Percentiles rank a stretch among this genome's conserved stretches.
Evolutionary conservation across 345 rosid species (phyloP).

Genomic region (Hibiscus tridactylites): DNA sequence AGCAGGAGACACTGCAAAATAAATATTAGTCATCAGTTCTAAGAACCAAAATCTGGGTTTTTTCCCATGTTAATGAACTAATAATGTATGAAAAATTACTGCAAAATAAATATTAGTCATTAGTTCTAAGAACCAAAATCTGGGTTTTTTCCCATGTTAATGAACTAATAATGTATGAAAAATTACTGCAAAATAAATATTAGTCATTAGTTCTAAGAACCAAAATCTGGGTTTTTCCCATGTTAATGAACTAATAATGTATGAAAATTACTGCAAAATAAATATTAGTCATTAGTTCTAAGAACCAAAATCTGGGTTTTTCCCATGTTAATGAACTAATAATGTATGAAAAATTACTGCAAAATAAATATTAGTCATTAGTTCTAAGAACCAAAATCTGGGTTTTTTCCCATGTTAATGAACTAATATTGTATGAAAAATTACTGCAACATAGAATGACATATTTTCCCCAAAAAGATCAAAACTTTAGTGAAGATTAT

Average conservation of each 20-base stretch:
- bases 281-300: neutral
- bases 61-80: neutral
- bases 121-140: neutral
- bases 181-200: conserved; percentile 24
- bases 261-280: conserved; percentile 24
- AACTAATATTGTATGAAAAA: neutral
- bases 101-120: conserved; percentile 13
- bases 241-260: neutral
- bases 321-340: neutral
- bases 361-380: neutral
- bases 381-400: neutral
- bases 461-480: neutral
- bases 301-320: neutral
- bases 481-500: neutral
- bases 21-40: neutral
- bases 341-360: neutral
- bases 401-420: neutral
- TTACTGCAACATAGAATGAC: neutral
- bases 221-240: neutral
- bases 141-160: neutral
- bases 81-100: conserved; percentile 14
- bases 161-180: neutral
- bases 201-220: neutral
- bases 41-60: neutral
- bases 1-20: conserved; percentile 41